Evolutionary conservation across 345 rosid species (phyloP).

Genomic region (Syzygium oleosum): DNA sequence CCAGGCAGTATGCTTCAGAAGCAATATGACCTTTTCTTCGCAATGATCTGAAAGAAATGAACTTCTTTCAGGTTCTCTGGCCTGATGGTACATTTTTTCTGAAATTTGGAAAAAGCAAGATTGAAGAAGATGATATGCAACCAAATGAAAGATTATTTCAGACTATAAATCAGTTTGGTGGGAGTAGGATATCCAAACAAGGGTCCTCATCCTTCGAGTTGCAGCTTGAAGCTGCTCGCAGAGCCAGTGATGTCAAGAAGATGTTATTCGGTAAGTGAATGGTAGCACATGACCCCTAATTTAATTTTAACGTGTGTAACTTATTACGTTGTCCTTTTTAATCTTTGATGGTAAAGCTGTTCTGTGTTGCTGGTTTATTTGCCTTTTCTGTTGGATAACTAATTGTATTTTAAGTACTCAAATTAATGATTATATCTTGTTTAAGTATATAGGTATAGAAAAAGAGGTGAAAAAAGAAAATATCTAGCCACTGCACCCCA

Average conservation of each 20-base stretch:
- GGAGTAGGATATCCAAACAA: constrained; percentile 39
- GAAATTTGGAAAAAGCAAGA: constrained; percentile 26
- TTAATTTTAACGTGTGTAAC: neutral
- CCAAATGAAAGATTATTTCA: constrained; percentile 24
- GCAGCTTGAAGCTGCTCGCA: constrained; percentile 81
- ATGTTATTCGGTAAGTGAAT: constrained; percentile 68
- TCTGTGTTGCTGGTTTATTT: neutral
- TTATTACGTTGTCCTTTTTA: neutral
- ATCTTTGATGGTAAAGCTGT: neutral
- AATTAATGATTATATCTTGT: neutral
- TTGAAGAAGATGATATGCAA: constrained; percentile 19
- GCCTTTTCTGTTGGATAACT: neutral
- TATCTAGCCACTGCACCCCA: neutral
- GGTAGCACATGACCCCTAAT: neutral
- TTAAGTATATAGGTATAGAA: neutral
- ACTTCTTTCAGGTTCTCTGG: constrained; percentile 63
- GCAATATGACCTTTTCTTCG: neutral
- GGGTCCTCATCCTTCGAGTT: constrained; percentile 71
- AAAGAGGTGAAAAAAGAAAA: neutral
- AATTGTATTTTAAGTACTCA: neutral
- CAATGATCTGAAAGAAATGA: neutral
- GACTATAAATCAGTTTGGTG: constrained; percentile 40
- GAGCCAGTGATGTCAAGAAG: constrained; percentile 75
- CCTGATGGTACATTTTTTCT: constrained; percentile 84
- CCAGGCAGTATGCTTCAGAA: neutral